phyloP scores from a whole-genome alignment of 1,284 basidiomycete genomes.

The Puccinia hordei region DNA sequence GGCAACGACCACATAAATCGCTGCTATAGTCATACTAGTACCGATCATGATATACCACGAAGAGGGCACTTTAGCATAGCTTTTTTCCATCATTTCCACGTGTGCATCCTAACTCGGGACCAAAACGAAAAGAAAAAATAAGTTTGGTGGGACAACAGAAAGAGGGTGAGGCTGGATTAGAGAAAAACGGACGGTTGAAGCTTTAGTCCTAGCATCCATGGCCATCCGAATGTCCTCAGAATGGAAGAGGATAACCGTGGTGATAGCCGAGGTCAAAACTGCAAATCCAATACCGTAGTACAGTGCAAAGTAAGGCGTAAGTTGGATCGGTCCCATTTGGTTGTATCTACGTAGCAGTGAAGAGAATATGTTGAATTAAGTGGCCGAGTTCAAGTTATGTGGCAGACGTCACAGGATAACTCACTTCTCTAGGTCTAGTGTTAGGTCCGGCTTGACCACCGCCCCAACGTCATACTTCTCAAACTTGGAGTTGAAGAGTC shows the following conservation, averaged over 20 bases:
- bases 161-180: not conserved
- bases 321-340: conserved; percentile 44
- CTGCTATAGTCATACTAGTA: conserved; percentile 29
- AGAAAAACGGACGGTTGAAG: conserved; percentile 23
- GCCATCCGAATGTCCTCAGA: conserved; percentile 43
- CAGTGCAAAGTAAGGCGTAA: conserved; percentile 46
- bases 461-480: conserved; percentile 43
- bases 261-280: conserved; percentile 40
- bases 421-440: conserved; percentile 40
- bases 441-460: conserved; percentile 43
- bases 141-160: not conserved
- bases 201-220: conserved; percentile 21
- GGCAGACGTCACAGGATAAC: not conserved
- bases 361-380: not conserved
- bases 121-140: not conserved
- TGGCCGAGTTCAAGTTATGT: not conserved
- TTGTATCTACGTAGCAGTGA: conserved; percentile 24
- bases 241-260: conserved; percentile 37
- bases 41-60: conserved; percentile 43
- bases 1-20: conserved; percentile 36
- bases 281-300: conserved; percentile 46
- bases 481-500: conserved; percentile 37
- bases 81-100: conserved; percentile 42
- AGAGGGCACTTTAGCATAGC: conserved; percentile 36
- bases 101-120: conserved; percentile 29